phyloP scores from a whole-genome alignment of 257 asterid genomes.

The Penstemon barbatus region DNA sequence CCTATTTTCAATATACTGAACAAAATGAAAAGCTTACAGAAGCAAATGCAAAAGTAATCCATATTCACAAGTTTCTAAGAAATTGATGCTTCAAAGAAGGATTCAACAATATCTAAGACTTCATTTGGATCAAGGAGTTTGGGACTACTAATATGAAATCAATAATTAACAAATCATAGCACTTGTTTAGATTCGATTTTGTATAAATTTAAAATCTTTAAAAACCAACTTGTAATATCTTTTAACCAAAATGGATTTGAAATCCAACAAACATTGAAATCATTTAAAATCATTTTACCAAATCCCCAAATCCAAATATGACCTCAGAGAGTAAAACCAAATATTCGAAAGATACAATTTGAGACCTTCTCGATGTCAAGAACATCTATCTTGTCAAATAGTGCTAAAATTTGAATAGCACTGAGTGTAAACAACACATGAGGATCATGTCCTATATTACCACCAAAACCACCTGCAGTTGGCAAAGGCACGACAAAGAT shows the following conservation, averaged over 20 bases:
- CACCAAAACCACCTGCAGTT: constrained; percentile 86
- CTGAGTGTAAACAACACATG: constrained; percentile 84
- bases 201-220: no score
- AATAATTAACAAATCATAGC: no score
- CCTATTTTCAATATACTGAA: constrained; percentile 6
- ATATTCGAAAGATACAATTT: constrained; percentile 63
- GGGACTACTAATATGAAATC: no score
- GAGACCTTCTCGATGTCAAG: constrained; percentile 81
- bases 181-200: no score
- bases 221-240: no score
- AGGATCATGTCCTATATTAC: constrained; percentile 92
- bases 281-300: no score
- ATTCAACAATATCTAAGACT: constrained; percentile 11
- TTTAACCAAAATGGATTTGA: no score
- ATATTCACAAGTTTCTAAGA: neutral
- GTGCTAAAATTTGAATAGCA: constrained; percentile 88
- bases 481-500: constrained; percentile 7
- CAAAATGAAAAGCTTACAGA: neutral
- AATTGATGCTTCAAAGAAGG: neutral
- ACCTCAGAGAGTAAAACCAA: constrained; percentile 11
- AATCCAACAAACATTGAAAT: no score
- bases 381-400: constrained; percentile 70
- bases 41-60: neutral
- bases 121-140: no score
- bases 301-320: no score